Conservation (phyloP, 345 rosid genomes). For the Corchorus capsularis region DNA sequence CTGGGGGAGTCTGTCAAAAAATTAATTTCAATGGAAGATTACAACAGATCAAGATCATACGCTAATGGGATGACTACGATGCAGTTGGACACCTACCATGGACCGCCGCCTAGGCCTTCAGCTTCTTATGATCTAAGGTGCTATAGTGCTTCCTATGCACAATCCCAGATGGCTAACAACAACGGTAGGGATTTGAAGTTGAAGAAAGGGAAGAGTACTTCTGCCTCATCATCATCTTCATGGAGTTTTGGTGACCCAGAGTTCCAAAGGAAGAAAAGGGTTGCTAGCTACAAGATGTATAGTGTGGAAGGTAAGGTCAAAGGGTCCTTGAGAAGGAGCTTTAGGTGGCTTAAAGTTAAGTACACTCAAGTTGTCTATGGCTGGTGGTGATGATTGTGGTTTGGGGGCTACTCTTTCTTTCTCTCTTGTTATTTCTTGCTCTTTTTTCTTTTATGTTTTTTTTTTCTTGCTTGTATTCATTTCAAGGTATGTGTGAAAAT, state of each 20-base stretch:
- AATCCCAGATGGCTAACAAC: constrained; percentile 47
- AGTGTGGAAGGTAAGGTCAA: constrained; percentile 83
- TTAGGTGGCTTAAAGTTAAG: constrained; percentile 88
- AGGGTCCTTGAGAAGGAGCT: constrained; percentile 81
- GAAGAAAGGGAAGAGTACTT: constrained; percentile 55
- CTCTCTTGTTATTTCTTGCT: not conserved
- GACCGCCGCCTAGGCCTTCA: constrained; percentile 37
- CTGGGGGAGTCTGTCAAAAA: not conserved
- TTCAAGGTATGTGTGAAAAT: constrained; percentile 18
- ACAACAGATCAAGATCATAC: constrained; percentile 56
- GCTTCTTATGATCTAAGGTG: constrained; percentile 53
- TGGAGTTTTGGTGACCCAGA: constrained; percentile 80
- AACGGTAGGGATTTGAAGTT: constrained; percentile 34
- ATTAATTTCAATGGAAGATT: constrained; percentile 71
- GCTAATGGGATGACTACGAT: constrained; percentile 38
- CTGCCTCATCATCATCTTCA: constrained; percentile 47
- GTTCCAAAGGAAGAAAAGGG: constrained; percentile 92
- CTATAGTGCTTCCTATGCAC: constrained; percentile 62
- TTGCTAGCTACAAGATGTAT: constrained; percentile 89
- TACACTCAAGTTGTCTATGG: constrained; percentile 75
- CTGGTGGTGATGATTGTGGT: constrained; percentile 56
- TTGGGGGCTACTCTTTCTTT: not conserved
- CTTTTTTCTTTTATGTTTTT: not conserved
- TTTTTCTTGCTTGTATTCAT: constrained; percentile 7
- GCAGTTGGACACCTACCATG: constrained; percentile 66